A percentile compares a stretch with the other conserved stretches of the same genome.
Evolutionary conservation across 2,329 filamentous ascomycete species (phyloP).

Genomic region (Aplosporella prunicola): DNA sequence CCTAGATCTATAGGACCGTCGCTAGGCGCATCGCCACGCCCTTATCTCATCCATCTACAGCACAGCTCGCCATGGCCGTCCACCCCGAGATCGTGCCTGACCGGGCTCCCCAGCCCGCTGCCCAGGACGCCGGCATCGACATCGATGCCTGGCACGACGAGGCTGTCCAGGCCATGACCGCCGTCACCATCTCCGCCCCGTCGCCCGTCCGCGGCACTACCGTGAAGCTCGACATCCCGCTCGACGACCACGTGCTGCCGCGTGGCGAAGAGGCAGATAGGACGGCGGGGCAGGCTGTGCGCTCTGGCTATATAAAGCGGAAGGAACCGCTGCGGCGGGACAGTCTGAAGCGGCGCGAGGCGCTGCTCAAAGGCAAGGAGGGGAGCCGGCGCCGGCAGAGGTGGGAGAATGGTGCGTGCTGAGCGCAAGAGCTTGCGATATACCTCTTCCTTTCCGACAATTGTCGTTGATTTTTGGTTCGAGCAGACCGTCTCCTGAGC

Average conservation of each 20-base stretch:
- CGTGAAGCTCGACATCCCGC: constrained; percentile 61
- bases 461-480: background rate
- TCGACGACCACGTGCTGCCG: constrained; percentile 49
- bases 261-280: constrained; percentile 23
- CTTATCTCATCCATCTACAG: constrained; percentile 3
- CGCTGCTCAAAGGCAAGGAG: constrained; percentile 79
- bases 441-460: background rate
- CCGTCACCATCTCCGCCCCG: constrained; percentile 29
- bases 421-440: no score
- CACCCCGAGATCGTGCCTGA: background rate
- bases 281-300: constrained; percentile 37
- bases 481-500: constrained; percentile 67
- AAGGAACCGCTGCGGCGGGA: constrained; percentile 49
- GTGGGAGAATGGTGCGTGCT: constrained; percentile 77
- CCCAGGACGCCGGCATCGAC: constrained; percentile 21
- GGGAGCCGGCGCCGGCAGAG: constrained; percentile 75
- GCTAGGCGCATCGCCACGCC: background rate
- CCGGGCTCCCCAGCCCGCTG: background rate
- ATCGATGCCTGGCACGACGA: constrained; percentile 42
- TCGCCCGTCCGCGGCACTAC: constrained; percentile 43
- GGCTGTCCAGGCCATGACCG: constrained; percentile 33
- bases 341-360: constrained; percentile 59
- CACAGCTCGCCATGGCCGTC: constrained; percentile 1
- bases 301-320: constrained; percentile 38
- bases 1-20: no score